phyloP scores from a whole-genome alignment of 2,329 filamentous ascomycete genomes.

The Didymella lethalis region DNA sequence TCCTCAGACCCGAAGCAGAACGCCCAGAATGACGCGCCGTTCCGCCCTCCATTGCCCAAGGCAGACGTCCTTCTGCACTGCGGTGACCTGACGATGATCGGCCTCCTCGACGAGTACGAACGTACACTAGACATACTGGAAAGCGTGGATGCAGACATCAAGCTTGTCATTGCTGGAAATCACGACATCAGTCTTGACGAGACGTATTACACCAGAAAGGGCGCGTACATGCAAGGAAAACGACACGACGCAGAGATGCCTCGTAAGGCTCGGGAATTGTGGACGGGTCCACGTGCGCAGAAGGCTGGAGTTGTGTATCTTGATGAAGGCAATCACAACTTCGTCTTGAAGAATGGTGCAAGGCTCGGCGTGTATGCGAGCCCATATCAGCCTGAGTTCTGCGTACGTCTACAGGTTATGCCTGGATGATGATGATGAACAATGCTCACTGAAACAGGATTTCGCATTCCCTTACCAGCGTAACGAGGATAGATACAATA shows the following conservation, averaged over 20 bases:
- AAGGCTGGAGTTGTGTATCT: conserved; percentile 61
- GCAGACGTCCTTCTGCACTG: conserved; percentile 65
- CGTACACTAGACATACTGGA: conserved; percentile 58
- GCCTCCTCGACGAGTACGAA: conserved; percentile 58
- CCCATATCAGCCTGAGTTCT: conserved; percentile 65
- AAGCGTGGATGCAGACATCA: conserved; percentile 61
- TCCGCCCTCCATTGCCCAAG: conserved; percentile 55
- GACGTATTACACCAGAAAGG: conserved; percentile 53
- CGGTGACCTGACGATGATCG: conserved; percentile 65
- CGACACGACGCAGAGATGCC: conserved; percentile 32
- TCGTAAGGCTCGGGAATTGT: conserved; percentile 54
- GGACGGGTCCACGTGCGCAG: conserved; percentile 55
- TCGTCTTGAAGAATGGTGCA: conserved; percentile 60
- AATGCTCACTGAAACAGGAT: conserved; percentile 13
- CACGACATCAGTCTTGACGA: conserved; percentile 67
- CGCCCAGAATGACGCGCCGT: conserved; percentile 24
- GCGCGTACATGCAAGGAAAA: conserved; percentile 37
- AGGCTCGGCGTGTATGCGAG: conserved; percentile 60
- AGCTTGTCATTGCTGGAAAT: conserved; percentile 70
- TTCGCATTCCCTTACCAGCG: conserved; percentile 65
- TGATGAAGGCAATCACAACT: conserved; percentile 61
- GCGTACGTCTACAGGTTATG: conserved; percentile 19
- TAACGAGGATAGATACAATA: conserved; percentile 62
- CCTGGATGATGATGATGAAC: background rate
- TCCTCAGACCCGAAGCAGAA: conserved; percentile 26